Base-by-base conservation (phyloP, 805 yeast species). In the Allodekkera sacchari region DNA sequence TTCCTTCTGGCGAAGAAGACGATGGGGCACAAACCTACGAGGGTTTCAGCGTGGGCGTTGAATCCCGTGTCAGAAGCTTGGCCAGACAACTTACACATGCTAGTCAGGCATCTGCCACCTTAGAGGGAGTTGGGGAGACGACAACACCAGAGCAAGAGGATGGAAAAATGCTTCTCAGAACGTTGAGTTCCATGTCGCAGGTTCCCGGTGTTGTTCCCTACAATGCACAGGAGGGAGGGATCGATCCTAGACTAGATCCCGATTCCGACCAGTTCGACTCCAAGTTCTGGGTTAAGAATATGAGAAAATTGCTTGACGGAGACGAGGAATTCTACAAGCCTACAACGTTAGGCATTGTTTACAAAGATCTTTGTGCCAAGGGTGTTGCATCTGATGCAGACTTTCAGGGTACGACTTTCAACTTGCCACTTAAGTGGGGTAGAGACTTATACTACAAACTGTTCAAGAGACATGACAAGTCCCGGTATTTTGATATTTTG, bases 321-420 rank as follows among this genome's bases (percentile, higher is more conserved):
- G 81, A 79, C 43, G 71, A 73, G 0, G 83, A 77, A 16, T 73
- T 72, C 54, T 78, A 71, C 49, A 74, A 70, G 47, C 81, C 78
- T 14, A 61, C 75, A 19, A 59, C 69, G 12, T 55, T 79, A 41
- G 81, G 83, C 15, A 53, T 79, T 37, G 71, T 73, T 7, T 77
- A 73, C 63, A 64, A 66, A 36, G 55, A 75, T 45, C 57, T 78
- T 45, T 50, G 78, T 36, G 82, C 80, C 4, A 67, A 55, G 39
- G 87, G 85, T 51, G 63, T 72, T 32, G 80, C 84, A 4, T 63
- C 76, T 3, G 84, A 76, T 51, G 67, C 79, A 8, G 82, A 78
- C 47, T 78, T 71, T 52, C 83, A 76, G 52, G 61, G 74, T 4
- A 77, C 78, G 4, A 67, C 76, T 17, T 41, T 63, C 17, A 77